Evolutionary conservation across 495 filamentous ascomycete species (phyloP), one percentile per base, ranked within the genome.

Genomic region (Pyrenopolyporus hunteri): DNA sequence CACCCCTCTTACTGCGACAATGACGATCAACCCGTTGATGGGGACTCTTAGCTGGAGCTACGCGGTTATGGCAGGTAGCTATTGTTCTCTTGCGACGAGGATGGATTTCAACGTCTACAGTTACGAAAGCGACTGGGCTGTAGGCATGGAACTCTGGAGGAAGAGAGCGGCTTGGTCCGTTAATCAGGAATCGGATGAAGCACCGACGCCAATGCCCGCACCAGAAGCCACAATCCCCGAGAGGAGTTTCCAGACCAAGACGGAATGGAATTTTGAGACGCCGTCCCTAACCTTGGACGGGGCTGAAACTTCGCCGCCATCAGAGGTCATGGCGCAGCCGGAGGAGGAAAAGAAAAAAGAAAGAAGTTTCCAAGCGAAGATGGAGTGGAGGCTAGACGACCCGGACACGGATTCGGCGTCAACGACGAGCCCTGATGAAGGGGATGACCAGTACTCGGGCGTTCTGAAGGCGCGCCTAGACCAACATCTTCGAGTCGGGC

Each of bases 51-150:
- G 88, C 36, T 88, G 90, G 22, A 95, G 87, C 4, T 98, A 98
- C 66, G 90, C 94, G 10, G 87, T 97, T 9, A 86, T 89, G 63
- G 94, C 93, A 4, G 88, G 89, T 16, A 85, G 82, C 9, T 85
- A 91, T 55, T 83, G 94, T 46, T 87, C 91, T 0, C 84, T 98
- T 40, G 93, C 92, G 55, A 92, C 91, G 25, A 85, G 88, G 33
- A 93, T 98, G 76, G 91, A 94, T 61, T 98, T 98, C 72, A 98
- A 98, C 70, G 91, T 97, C 45, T 97, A 97, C 76, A 95, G 90
- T 67, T 98, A 97, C 77, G 94, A 98, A 76, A 96, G 91, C 70
- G 92, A 95, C 31, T 83, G 97, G 78, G 87, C 89, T 33, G 79
- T 97, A 6, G 94, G 95, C 9, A 89, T 87, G 71, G 95, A 98